These are phyloP conservation scores for Glomus cerebriforme DNA, from an alignment of 192 early-diverging fungal species.

Conservation along the genomic window DNA sequence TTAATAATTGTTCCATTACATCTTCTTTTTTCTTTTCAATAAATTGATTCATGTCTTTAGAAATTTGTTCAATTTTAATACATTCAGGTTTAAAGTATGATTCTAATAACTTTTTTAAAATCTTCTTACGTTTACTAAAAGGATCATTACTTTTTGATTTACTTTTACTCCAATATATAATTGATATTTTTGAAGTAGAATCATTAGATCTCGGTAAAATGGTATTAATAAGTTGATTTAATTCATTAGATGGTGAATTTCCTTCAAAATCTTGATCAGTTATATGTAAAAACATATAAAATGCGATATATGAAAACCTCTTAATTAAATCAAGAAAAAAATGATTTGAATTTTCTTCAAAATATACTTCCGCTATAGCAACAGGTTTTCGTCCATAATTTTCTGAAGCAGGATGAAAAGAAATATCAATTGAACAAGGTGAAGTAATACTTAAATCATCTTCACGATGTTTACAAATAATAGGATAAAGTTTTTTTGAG, in stretches of 20 bases:
- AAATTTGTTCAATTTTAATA: background rate
- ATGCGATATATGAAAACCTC: background rate
- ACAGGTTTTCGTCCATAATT: constrained; percentile 1
- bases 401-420: constrained; percentile 8
- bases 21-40: background rate
- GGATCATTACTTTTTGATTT: background rate
- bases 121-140: background rate
- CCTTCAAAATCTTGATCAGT: background rate
- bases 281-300: background rate
- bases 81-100: background rate
- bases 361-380: constrained; percentile 5
- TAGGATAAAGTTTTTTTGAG: background rate
- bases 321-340: background rate
- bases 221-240: background rate
- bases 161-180: background rate
- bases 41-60: background rate
- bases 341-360: background rate
- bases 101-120: background rate
- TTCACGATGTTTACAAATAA: background rate
- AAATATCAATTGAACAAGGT: background rate
- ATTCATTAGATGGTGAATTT: background rate
- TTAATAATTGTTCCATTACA: background rate
- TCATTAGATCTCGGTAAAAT: background rate
- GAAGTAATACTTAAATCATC: background rate
- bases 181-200: background rate